Evolutionary conservation across 2,329 filamentous ascomycete genomes (phyloP), one percentile per base, ranked within the genome.

Genomic region (Ophioceras dolichostomum): DNA sequence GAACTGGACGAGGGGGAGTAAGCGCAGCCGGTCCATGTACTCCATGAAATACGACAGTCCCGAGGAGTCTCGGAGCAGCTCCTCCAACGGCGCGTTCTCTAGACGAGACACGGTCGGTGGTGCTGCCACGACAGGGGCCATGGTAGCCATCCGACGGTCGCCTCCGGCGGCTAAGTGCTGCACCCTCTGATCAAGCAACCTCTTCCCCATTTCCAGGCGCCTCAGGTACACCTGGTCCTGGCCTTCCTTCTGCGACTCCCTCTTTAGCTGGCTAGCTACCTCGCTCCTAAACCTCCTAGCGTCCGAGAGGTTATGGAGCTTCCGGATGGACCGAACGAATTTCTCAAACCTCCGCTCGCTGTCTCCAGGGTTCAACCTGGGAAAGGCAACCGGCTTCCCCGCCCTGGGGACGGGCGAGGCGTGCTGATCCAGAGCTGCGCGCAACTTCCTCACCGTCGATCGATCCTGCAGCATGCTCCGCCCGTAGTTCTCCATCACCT

Each of bases 21-120:
- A 67, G 13, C 73, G 71, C 53, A 88, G 83, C 30, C 91, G 79
- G 55, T 98, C 91, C 91, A 98, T 98, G 52, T 87, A 96, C 55
- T 98, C 91, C 91, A 98, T 98, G 61, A 98, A 96, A 55, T 94
- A 98, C 3, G 91, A 96, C 8, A 98, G 67, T 1, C 86, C 89
- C 1, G 89, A 83, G 3, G 91, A 76, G 56, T 93, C 87, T 47
- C 88, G 82, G 40, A 98, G 68, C n/a, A 98, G 69, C 45, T 96
- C 87, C 10, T 79, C 74, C 2, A 96, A 65, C 1, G 83, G 79
- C 7, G 81, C 80, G 47, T 83, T 82, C 45, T 87, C 79, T 28
- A 88, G 64, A 32, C 70, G 72, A 2, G 82, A 81, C n/a, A 70
- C 60, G 12, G 57, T 55, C 3, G 55, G 52, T 7, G 52, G 49